Percentiles rank a stretch among this genome's conserved stretches.
Conservation (phyloP, 371 early-diverging fungal species). For the Pancytospora epiphaga region DNA sequence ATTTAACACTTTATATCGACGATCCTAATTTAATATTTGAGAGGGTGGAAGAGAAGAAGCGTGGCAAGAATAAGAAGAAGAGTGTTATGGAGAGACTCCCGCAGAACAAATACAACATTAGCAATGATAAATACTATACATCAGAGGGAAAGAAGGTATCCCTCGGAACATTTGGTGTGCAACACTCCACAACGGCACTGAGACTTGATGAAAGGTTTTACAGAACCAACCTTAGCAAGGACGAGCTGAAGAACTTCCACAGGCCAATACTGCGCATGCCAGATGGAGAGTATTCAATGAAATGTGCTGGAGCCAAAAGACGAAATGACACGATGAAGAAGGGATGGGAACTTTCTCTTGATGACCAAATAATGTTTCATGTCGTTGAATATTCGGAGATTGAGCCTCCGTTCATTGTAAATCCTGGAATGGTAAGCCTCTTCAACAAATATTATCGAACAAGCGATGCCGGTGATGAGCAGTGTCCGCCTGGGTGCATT, state of each 20-base stretch:
- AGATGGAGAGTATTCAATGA: neutral
- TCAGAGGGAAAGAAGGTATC: slow-evolving; percentile 64
- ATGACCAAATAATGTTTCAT: slow-evolving; percentile 72
- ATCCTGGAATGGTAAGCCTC: slow-evolving; percentile 88
- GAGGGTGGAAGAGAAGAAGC: slow-evolving; percentile 54
- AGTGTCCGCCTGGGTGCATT: slow-evolving; percentile 51
- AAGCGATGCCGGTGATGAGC: slow-evolving; percentile 57
- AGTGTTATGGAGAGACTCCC: slow-evolving; percentile 46
- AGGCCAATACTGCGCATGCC: slow-evolving; percentile 70
- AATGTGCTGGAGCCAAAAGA: neutral
- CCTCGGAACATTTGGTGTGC: slow-evolving; percentile 71
- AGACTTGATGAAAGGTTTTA: slow-evolving; percentile 74
- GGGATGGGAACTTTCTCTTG: slow-evolving; percentile 74
- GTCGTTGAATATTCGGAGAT: slow-evolving; percentile 91
- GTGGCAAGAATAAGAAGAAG: slow-evolving; percentile 45
- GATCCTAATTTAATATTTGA: slow-evolving; percentile 62
- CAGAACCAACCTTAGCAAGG: slow-evolving; percentile 72
- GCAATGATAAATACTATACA: slow-evolving; percentile 83
- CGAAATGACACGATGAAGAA: slow-evolving; percentile 64
- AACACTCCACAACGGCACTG: slow-evolving; percentile 82
- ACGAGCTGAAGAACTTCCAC: slow-evolving; percentile 81
- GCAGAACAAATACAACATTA: slow-evolving; percentile 75
- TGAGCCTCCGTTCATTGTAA: slow-evolving; percentile 83
- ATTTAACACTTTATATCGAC: slow-evolving; percentile 51
- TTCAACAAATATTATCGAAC: slow-evolving; percentile 90